Evolutionary conservation across 2,329 filamentous ascomycete species (phyloP), one percentile per base, ranked within the genome.

Genomic region (Neofusicoccum parvum): DNA sequence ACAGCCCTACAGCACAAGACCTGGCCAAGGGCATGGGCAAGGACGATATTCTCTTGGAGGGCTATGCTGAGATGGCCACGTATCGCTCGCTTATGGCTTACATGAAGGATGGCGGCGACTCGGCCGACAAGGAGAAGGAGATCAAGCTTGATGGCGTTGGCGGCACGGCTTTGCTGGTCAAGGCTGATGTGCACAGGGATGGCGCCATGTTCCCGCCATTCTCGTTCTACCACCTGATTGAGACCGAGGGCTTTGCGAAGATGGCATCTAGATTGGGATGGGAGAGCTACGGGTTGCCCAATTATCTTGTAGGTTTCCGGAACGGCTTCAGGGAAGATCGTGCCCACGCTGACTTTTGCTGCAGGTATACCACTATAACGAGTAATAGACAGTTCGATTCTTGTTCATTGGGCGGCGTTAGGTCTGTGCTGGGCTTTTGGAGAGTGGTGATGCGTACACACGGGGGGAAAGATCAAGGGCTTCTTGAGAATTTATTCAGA

Each of bases 141-240:
- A 86, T 97, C 60, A 85, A 88, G 49, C 85, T 99, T 9, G 95
- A 99, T 75, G 95, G 95, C 58, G 95, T 99, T 3, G 95, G 95
- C 64, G 95, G 95, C 41, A 96, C 94, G 0, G 92, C 94, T 1
- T 82, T 99, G 69, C 82, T 99, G 73, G 95, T 99, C 67, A 97
- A 97, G 82, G 95, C 94, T 1, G 94, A 98, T 67, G 95, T 99
- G 27, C 95, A 99, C 77, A 88, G 95, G 32, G 95, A 99, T 74
- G 95, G 95, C 20, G 94, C 95, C 76, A 99, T 98, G 94, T 99
- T 99, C 81, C 95, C 95, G 17, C 87, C 95, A 0, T 99, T 99
- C 76, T 81, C 94, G 3, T 99, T 99, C 75, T 98, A 97, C 76
- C 91, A 99, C 78, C 84, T 99, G 67, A 96, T 99, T 67, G 95